Percentiles rank a stretch among this genome's conserved stretches.
phyloP scores from a whole-genome alignment of 164 flowering plant species.

The Platanus orientalis region DNA sequence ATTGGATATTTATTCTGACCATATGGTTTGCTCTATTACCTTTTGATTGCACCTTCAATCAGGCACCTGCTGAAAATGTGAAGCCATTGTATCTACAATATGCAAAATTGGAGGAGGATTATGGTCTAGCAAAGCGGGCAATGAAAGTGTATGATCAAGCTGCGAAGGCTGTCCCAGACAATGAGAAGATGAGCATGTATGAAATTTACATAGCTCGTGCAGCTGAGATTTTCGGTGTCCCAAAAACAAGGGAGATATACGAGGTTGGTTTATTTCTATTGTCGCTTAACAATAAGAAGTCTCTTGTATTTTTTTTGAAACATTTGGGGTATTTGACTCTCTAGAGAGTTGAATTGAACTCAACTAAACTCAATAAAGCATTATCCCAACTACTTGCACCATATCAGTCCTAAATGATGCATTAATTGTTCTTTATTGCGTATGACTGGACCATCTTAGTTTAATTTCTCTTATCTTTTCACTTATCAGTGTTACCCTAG shows the following conservation, averaged over 20 bases:
- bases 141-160: conserved; percentile 93
- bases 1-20: conserved; percentile 14
- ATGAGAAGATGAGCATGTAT: conserved; percentile 86
- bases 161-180: conserved; percentile 81
- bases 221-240: conserved; percentile 88
- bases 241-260: conserved; percentile 87
- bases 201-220: conserved; percentile 93
- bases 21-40: background rate
- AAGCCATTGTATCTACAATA: conserved; percentile 83
- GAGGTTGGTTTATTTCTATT: conserved; percentile 31
- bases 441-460: no score
- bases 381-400: no score
- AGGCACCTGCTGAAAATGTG: conserved; percentile 88
- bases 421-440: no score
- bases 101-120: conserved; percentile 90
- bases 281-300: background rate
- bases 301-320: no score
- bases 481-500: no score
- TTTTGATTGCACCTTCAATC: conserved; percentile 9
- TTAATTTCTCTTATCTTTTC: no score
- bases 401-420: no score
- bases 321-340: no score
- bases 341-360: no score
- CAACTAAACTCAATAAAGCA: no score
- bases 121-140: conserved; percentile 88